A percentile compares a stretch with the other conserved stretches of the same genome.
Conservation (phyloP, 495 filamentous ascomycete species). For the Annulohypoxylon moriforme region DNA sequence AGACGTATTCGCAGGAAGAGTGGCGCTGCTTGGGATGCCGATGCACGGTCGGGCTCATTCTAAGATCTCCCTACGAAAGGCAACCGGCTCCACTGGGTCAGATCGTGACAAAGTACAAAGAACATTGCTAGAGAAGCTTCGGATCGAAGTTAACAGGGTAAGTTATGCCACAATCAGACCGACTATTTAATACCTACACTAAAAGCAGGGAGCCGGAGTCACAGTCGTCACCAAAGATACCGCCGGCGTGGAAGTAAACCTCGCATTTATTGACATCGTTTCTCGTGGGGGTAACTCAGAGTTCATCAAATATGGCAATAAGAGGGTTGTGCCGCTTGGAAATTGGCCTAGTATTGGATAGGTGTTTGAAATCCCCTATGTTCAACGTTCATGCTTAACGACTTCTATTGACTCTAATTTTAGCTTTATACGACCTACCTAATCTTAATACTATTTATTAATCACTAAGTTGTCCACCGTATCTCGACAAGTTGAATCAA, state of each 20-base stretch:
- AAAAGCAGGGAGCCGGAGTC: slow-evolving; percentile 18
- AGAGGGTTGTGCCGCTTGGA: slow-evolving; percentile 1
- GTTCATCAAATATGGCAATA: slow-evolving; percentile 38
- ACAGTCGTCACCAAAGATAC: slow-evolving; percentile 15
- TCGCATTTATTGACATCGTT: slow-evolving; percentile 28
- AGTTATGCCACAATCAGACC: slow-evolving; percentile 1
- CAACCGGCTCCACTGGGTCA: background rate
- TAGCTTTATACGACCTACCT: background rate
- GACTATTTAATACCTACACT: background rate
- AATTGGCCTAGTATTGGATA: background rate
- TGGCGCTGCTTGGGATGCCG: slow-evolving; percentile 43
- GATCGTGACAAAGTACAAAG: background rate
- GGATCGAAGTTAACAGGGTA: slow-evolving; percentile 37
- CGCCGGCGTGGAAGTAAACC: slow-evolving; percentile 27
- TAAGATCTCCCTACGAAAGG: slow-evolving; percentile 34
- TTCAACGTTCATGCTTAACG: background rate
- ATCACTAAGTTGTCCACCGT: background rate
- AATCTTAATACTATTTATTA: background rate
- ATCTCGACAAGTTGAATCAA: too few relatives aligned
- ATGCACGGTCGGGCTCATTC: slow-evolving; percentile 31
- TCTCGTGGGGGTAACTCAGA: slow-evolving; percentile 21
- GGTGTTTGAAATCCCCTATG: background rate
- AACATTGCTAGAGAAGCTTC: slow-evolving; percentile 18
- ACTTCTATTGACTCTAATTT: background rate
- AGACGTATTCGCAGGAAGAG: slow-evolving; percentile 35